Conservation (phyloP, 129 eudicot species). For the Gnaphalium uliginosum region DNA sequence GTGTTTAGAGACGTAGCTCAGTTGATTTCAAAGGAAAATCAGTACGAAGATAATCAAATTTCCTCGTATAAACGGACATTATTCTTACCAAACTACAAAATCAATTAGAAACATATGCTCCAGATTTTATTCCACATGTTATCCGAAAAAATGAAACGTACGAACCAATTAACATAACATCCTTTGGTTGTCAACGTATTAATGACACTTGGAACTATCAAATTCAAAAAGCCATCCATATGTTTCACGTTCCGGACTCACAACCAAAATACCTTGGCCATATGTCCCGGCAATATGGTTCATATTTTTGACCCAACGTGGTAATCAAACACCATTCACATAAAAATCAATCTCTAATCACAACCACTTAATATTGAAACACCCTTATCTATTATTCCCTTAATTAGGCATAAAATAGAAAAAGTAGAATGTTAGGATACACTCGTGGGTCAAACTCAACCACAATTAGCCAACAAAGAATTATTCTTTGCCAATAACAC, state of each 20-base stretch:
- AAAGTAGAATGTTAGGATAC: background rate
- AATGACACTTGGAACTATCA: background rate
- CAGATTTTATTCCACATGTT: too few species aligned
- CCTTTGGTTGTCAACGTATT: too few species aligned
- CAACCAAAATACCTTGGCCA: constrained; percentile 8
- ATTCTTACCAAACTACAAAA: too few species aligned
- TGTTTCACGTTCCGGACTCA: constrained; percentile 21
- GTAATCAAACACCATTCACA: background rate
- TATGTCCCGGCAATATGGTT: background rate
- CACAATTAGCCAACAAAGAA: constrained; percentile 12
- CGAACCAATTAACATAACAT: too few species aligned
- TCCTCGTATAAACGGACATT: too few species aligned
- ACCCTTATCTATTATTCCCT: too few species aligned
- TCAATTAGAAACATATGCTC: too few species aligned
- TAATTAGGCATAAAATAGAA: too few species aligned
- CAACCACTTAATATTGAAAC: background rate
- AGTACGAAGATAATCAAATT: too few species aligned
- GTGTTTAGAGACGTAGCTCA: too few species aligned
- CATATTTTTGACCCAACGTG: background rate
- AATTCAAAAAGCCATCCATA: background rate
- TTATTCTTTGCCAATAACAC: constrained; percentile 37
- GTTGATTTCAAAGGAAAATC: too few species aligned
- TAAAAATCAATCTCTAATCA: background rate
- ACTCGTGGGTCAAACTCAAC: background rate
- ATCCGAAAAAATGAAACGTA: too few species aligned